Percentiles rank a stretch among this genome's conserved stretches.
Evolutionary conservation across 352 stramenopile species (phyloP).

Genomic region (Pythium dissimile): DNA sequence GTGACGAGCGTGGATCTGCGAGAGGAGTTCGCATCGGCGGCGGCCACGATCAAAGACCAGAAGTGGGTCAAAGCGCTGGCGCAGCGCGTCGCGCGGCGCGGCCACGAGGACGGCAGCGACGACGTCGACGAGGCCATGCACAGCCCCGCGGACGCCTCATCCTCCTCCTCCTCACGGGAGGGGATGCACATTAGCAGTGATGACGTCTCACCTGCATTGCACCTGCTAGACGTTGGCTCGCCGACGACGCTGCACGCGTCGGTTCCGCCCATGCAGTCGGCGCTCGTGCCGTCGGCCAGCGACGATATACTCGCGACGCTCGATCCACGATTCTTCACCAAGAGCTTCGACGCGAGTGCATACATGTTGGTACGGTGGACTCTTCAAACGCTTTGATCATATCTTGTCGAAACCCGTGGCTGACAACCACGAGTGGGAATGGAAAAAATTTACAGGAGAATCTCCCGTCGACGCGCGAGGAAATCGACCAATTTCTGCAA

Average conservation of each 20-base stretch:
- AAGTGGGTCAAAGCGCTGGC: constrained; percentile 65
- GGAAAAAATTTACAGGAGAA: constrained; percentile 40
- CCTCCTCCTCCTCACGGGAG: background rate
- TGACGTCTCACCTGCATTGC: background rate
- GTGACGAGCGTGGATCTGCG: constrained; percentile 54
- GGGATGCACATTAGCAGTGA: background rate
- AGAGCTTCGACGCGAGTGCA: constrained; percentile 65
- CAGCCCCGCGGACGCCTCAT: background rate
- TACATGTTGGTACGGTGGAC: constrained; percentile 57
- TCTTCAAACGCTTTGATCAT: background rate
- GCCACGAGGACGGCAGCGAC: constrained; percentile 16
- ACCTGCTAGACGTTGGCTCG: too few relatives aligned
- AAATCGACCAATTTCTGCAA: constrained; percentile 65
- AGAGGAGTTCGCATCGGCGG: constrained; percentile 56
- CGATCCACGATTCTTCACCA: constrained; percentile 79
- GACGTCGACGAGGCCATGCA: background rate
- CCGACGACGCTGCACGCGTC: background rate
- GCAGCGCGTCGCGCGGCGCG: constrained; percentile 24
- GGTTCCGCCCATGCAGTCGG: constrained; percentile 23
- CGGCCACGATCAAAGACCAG: constrained; percentile 46
- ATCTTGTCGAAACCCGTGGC: too few relatives aligned
- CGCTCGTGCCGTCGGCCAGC: constrained; percentile 58
- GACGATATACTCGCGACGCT: constrained; percentile 70
- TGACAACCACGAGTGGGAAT: background rate
- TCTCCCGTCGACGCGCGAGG: constrained; percentile 42